Evolutionary conservation across 2,329 filamentous ascomycete genomes (phyloP).

Genomic region (Fusarium buharicum): DNA sequence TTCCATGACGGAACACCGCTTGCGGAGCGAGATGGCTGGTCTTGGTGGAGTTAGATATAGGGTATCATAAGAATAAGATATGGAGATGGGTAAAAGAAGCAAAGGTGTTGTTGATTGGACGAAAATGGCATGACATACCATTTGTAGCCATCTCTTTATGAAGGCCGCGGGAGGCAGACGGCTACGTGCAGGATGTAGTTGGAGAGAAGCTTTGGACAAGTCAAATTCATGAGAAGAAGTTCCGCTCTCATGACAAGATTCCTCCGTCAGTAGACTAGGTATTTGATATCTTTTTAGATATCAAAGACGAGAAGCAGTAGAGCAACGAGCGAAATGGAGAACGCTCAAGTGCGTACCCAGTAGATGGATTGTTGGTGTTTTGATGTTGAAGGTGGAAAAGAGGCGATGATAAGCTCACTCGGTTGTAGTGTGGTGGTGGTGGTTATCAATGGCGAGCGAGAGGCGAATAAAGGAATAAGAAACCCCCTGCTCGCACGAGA

Average conservation of each 20-base stretch:
- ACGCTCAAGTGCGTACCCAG: constrained; percentile 11
- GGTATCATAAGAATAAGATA: constrained; percentile 5
- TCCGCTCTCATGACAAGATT: constrained; percentile 41
- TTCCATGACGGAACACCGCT: constrained; percentile 53
- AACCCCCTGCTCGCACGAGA: constrained; percentile 19
- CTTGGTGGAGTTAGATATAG: constrained; percentile 38
- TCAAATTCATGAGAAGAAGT: constrained; percentile 30
- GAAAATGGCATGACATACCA: constrained; percentile 37
- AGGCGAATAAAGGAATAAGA: constrained; percentile 21
- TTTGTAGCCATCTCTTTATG: constrained; percentile 48
- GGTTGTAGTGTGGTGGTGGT: constrained; percentile 12
- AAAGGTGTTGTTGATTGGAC: background rate
- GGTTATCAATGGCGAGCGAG: constrained; percentile 38
- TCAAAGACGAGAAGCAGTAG: constrained; percentile 2
- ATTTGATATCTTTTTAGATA: constrained; percentile 1
- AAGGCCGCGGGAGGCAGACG: constrained; percentile 35
- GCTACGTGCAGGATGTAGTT: constrained; percentile 40
- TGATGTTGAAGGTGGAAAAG: constrained; percentile 33
- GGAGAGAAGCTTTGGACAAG: constrained; percentile 35
- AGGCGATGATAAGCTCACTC: constrained; percentile 43
- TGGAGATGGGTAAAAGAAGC: background rate
- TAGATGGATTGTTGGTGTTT: constrained; percentile 3
- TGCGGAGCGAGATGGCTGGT: constrained; percentile 44
- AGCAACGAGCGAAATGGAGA: constrained; percentile 20
- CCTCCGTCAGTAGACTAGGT: constrained; percentile 10